Percentiles rank a stretch among this genome's conserved stretches.
These are phyloP conservation scores for Aspergillus glaucus DNA, from an alignment of 2,329 filamentous ascomycete genomes.

Conservation along the genomic window DNA sequence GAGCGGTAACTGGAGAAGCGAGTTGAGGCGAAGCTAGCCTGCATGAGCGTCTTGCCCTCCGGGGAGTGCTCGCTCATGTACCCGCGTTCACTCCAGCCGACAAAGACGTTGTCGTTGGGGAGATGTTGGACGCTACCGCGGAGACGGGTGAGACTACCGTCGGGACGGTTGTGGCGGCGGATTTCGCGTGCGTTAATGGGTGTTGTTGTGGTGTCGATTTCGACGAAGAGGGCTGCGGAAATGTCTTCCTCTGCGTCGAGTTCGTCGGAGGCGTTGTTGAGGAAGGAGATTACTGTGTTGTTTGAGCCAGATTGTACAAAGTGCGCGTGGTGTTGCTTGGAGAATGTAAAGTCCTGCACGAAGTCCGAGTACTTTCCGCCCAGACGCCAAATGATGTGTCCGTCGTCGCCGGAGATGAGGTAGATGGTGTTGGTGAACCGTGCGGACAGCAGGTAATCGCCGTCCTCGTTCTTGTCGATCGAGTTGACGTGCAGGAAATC, in stretches of 20 bases:
- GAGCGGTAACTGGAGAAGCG: conserved; percentile 36
- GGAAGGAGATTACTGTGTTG: conserved; percentile 25
- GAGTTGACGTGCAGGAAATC: conserved; percentile 37
- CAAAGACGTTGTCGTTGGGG: conserved; percentile 31
- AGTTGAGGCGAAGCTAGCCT: conserved; percentile 27
- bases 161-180: conserved; percentile 28
- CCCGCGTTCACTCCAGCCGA: conserved; percentile 32
- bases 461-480: conserved; percentile 33
- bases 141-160: conserved; percentile 26
- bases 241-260: conserved; percentile 18
- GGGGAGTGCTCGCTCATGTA: conserved; percentile 31
- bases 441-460: conserved; percentile 36
- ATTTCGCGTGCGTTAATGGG: conserved; percentile 25
- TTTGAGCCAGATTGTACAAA: conserved; percentile 25
- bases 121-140: conserved; percentile 32
- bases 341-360: conserved; percentile 28
- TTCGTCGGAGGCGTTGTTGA: conserved; percentile 33
- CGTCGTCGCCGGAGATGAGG: conserved; percentile 31
- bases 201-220: conserved; percentile 20
- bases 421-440: conserved; percentile 36
- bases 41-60: conserved; percentile 31
- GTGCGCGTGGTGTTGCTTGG: conserved; percentile 34
- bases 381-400: conserved; percentile 34
- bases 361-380: conserved; percentile 30
- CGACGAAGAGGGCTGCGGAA: conserved; percentile 26